A percentile compares a stretch with the other conserved stretches of the same genome.
These are phyloP conservation scores for Nidularia pulvinata DNA, from an alignment of 768 basidiomycete genomes.

Conservation along the genomic window DNA sequence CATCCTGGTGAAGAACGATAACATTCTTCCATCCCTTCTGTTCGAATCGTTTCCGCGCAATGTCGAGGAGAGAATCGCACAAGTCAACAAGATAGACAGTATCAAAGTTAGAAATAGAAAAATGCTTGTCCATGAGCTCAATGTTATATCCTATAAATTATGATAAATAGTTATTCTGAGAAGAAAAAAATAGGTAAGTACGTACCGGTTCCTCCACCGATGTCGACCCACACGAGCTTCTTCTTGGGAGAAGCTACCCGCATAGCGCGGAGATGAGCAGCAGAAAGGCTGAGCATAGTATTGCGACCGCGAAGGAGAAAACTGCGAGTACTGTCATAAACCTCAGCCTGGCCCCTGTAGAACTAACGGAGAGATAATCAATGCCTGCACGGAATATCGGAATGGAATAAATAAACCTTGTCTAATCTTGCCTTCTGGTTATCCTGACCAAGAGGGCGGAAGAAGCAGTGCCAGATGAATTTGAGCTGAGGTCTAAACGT, in stretches of 20 bases:
- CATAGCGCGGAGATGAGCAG: constrained; percentile 56
- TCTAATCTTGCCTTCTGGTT: constrained; percentile 44
- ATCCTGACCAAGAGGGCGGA: constrained; percentile 34
- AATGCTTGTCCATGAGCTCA: constrained; percentile 67
- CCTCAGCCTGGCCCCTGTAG: constrained; percentile 67
- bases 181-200: background rate
- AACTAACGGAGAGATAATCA: constrained; percentile 32
- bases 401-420: constrained; percentile 23
- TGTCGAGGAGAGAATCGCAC: constrained; percentile 68
- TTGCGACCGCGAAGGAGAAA: constrained; percentile 65
- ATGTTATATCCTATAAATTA: constrained; percentile 46
- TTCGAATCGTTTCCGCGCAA: constrained; percentile 68
- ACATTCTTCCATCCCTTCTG: constrained; percentile 75
- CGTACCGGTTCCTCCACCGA: constrained; percentile 72
- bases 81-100: constrained; percentile 73
- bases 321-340: constrained; percentile 70
- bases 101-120: constrained; percentile 60
- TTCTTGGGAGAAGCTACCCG: constrained; percentile 33
- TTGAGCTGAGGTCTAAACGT: constrained; percentile 36
- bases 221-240: constrained; percentile 74
- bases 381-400: background rate
- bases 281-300: constrained; percentile 71
- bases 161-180: background rate
- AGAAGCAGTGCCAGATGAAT: constrained; percentile 51
- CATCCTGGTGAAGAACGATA: constrained; percentile 72